Conservation (phyloP, 202 grass and related monocot species). For the Zoysia matrella region DNA sequence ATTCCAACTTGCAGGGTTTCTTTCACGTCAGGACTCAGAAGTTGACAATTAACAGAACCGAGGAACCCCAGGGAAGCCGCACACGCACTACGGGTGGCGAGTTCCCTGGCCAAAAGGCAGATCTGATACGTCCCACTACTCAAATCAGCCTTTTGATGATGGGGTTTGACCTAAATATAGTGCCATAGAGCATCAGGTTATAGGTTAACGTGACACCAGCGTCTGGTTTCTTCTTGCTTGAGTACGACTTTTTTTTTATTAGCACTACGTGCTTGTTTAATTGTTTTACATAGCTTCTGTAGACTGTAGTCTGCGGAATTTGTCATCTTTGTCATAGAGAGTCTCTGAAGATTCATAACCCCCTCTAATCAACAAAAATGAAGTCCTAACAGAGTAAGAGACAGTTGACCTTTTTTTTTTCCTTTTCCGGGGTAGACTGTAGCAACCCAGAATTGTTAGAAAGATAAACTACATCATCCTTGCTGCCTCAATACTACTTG, state of each 20-base stretch:
- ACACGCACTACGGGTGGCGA: constrained; percentile 9
- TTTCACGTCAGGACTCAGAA: constrained; percentile 36
- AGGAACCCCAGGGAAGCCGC: constrained; percentile 35
- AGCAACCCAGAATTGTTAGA: not conserved
- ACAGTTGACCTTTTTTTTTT: not conserved
- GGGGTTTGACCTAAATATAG: constrained; percentile 22
- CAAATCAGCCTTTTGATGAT: constrained; percentile 16
- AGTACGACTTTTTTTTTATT: not conserved
- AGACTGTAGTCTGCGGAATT: too few species aligned
- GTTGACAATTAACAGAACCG: constrained; percentile 67
- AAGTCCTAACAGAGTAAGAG: not conserved
- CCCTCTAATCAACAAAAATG: not conserved
- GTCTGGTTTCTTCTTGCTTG: constrained; percentile 4
- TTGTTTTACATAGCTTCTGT: not conserved
- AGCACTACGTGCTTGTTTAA: not conserved
- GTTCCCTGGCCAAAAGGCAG: constrained; percentile 39
- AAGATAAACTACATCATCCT: not conserved
- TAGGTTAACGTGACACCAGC: constrained; percentile 4
- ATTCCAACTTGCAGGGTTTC: constrained; percentile 46
- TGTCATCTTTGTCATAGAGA: not conserved
- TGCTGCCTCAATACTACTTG: not conserved
- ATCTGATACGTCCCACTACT: constrained; percentile 25
- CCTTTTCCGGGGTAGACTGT: not conserved
- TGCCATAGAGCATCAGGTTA: not conserved
- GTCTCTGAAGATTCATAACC: not conserved